A percentile compares a stretch with the other conserved stretches of the same genome.
Conservation (phyloP, 208 protist genomes). For the Crithidia thermophila region DNA sequence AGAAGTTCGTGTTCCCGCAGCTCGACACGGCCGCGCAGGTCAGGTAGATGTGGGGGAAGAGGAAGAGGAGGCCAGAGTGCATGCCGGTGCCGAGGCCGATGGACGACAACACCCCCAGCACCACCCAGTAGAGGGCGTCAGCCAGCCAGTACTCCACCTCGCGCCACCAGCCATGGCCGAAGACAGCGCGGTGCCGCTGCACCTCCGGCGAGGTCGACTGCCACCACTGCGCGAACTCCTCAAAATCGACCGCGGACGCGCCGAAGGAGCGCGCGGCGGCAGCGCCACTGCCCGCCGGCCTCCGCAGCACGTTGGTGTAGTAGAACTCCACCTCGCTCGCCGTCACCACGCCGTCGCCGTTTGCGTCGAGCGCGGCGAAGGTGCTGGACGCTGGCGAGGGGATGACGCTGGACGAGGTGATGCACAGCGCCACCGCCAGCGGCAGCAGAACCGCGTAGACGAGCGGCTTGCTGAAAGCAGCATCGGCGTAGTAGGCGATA, state of each 20-base stretch:
- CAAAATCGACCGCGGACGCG: slow-evolving; percentile 20
- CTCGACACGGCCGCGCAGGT: slow-evolving; percentile 81
- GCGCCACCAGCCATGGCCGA: slow-evolving; percentile 62
- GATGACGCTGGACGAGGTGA: slow-evolving; percentile 51
- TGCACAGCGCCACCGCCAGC: slow-evolving; percentile 28
- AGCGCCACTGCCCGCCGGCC: slow-evolving; percentile 18
- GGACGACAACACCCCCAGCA: slow-evolving; percentile 91
- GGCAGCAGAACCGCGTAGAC: slow-evolving; percentile 49
- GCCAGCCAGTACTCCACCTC: slow-evolving; percentile 81
- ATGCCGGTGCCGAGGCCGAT: slow-evolving; percentile 94
- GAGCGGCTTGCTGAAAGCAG: slow-evolving; percentile 27
- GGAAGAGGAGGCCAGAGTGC: slow-evolving; percentile 95
- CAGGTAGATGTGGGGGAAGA: slow-evolving; percentile 96
- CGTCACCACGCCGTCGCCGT: slow-evolving; percentile 58
- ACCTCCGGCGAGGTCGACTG: slow-evolving; percentile 39
- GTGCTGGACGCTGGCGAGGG: slow-evolving; percentile 37
- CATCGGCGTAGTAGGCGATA: slow-evolving; percentile 17
- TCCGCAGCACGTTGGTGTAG: slow-evolving; percentile 45
- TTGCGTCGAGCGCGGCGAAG: slow-evolving; percentile 51
- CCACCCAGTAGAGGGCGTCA: slow-evolving; percentile 89
- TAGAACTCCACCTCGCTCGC: slow-evolving; percentile 55
- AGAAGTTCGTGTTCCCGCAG: slow-evolving; percentile 90
- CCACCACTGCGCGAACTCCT: slow-evolving; percentile 65
- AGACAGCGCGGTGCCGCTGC: slow-evolving; percentile 45
- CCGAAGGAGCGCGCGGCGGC: slow-evolving; percentile 40